A percentile compares a stretch with the other conserved stretches of the same genome.
phyloP scores from a whole-genome alignment of 208 protist genomes.

The Trypanosomatidae sp. region DNA sequence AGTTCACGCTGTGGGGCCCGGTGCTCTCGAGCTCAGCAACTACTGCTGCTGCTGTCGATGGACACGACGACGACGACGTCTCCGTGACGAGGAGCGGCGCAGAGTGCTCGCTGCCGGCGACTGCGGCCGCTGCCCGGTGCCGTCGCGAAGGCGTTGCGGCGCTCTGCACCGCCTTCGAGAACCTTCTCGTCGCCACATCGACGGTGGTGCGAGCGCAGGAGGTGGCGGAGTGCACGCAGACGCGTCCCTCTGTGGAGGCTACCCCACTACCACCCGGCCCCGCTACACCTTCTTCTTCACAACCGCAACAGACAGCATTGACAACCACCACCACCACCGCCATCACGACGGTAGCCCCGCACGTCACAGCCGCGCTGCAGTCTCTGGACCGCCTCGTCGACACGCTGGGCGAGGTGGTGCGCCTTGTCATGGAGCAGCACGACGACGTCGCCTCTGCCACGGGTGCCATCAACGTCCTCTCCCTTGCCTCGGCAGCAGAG shows the following conservation, averaged over 20 bases:
- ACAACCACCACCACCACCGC: background rate
- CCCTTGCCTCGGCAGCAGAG: conserved; percentile 41
- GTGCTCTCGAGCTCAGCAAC: conserved; percentile 14
- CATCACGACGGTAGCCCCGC: conserved; percentile 4
- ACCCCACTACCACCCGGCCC: too few species aligned
- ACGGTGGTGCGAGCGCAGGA: conserved; percentile 24
- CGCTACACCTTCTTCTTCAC: too few species aligned
- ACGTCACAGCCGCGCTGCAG: conserved; percentile 31
- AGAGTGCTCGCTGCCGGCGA: background rate
- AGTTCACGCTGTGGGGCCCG: conserved; percentile 33
- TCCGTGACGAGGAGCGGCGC: background rate
- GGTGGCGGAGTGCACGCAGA: too few species aligned
- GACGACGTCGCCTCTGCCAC: conserved; percentile 38
- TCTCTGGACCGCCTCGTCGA: conserved; percentile 46
- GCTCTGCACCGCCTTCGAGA: conserved; percentile 31
- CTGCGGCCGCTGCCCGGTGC: conserved; percentile 7
- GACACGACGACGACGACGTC: background rate
- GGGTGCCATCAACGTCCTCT: conserved; percentile 36
- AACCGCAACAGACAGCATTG: too few species aligned
- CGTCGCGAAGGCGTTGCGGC: conserved; percentile 37
- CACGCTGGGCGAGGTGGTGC: conserved; percentile 40
- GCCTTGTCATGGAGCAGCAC: conserved; percentile 29
- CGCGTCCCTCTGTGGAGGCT: too few species aligned
- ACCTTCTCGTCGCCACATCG: conserved; percentile 26
- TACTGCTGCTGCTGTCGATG: too few species aligned